Percentiles rank a stretch among this genome's conserved stretches.
Evolutionary conservation across 345 rosid genomes (phyloP).

Genomic region (Corchorus olitorius): DNA sequence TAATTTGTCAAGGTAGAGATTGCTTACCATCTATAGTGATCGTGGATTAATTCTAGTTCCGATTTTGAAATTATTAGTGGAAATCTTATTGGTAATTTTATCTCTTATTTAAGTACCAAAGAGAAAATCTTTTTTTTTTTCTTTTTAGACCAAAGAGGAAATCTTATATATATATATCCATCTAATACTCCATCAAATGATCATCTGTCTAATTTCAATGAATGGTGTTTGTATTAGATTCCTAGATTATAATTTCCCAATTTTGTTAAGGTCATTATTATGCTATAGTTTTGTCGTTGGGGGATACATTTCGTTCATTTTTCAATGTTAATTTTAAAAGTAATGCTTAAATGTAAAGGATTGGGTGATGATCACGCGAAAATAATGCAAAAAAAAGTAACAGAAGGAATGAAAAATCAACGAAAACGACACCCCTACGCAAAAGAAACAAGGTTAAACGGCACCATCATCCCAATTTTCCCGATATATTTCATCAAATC

Average conservation of each 20-base stretch:
- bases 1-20: too few relatives aligned
- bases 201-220: too few relatives aligned
- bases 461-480: background rate
- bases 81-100: too few relatives aligned
- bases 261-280: background rate
- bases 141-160: too few relatives aligned
- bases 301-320: background rate
- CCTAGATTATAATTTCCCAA: background rate
- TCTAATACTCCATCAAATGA: too few relatives aligned
- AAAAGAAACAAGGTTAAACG: background rate
- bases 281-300: background rate
- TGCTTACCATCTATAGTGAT: too few relatives aligned
- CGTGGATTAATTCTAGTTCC: too few relatives aligned
- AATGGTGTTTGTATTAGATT: background rate
- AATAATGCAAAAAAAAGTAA: background rate
- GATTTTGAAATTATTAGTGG: too few relatives aligned
- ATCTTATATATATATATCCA: too few relatives aligned
- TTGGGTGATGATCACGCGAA: background rate
- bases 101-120: too few relatives aligned
- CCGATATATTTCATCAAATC: background rate
- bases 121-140: too few relatives aligned
- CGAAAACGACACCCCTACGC: background rate
- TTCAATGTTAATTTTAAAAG: background rate
- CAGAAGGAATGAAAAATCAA: background rate
- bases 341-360: slow-evolving; percentile 6